These are phyloP conservation scores for Coprinopsis marcescibilis DNA, from an alignment of 768 basidiomycete genomes.

Conservation along the genomic window DNA sequence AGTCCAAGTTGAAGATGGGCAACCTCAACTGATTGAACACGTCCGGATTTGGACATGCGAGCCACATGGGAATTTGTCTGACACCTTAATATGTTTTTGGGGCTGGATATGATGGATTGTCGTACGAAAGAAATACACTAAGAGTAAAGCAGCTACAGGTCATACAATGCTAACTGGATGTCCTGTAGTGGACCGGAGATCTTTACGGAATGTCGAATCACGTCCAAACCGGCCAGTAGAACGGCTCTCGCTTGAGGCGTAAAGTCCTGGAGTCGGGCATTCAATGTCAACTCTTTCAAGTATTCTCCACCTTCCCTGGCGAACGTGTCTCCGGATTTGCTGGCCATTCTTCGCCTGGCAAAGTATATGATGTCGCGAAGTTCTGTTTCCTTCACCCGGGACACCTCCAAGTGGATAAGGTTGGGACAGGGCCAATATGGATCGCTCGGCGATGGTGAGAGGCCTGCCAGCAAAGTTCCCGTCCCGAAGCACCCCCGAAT, in stretches of 20 bases:
- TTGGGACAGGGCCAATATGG: conserved; percentile 13
- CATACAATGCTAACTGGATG: too few species aligned
- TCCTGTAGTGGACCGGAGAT: neutral
- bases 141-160: too few species aligned
- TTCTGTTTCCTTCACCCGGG: conserved; percentile 11
- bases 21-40: conserved; percentile 10
- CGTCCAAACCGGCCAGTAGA: conserved; percentile 1
- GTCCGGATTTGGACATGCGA: conserved; percentile 8
- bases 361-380: neutral
- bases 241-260: neutral
- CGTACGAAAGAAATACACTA: too few species aligned
- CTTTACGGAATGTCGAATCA: neutral
- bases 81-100: too few species aligned
- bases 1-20: conserved; percentile 2
- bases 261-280: conserved; percentile 4
- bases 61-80: too few species aligned
- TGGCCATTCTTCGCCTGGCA: neutral
- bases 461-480: conserved; percentile 12
- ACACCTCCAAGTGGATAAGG: conserved; percentile 6
- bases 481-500: conserved; percentile 11
- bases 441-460: conserved; percentile 6
- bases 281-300: neutral
- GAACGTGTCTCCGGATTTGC: neutral
- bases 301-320: neutral
- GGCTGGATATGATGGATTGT: too few species aligned